Evolutionary conservation across 129 eudicot genomes (phyloP), one percentile per base, ranked within the genome.

Genomic region (Chrysanthemum lavandulifolium): DNA sequence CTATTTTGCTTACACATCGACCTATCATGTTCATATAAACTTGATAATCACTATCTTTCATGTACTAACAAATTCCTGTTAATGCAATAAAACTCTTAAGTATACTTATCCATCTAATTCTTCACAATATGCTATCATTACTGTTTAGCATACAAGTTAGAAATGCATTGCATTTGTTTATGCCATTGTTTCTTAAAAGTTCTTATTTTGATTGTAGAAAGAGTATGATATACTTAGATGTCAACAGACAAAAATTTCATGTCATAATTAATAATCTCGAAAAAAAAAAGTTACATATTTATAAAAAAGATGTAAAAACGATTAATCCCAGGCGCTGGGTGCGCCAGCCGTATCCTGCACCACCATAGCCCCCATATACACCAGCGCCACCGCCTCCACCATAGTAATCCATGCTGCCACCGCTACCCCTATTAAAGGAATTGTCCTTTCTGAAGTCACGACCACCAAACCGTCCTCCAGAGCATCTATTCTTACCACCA

Each of bases 301-400:
- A 65, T 16, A 25, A 2, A 45, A 19, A 43, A 72, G 52, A 23
- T 13, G 13, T 36, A 13, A 21, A 10, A 15, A 13, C 11, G 2
- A 51, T 47, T 70, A 79, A 73, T 79, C 83, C 83, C 83, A 79
- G 27, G 83, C 83, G 73, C 83, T 79, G 33, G 83, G 83, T 31
- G 83, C 83, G 45, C 83, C 83, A 18, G 79, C 69, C 33, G 62
- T 65, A 74, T 15, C 73, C 68, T 14, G 73, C 68, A 36, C 76
- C 76, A 19, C 77, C 80, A 66, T 65, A 65, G 14, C 68, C 73
- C 5, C 73, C 72, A 56, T 72, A 71, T 23, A 66, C 77, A 8
- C 80, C 59, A n/a, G 67, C 51, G 0, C 74, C 61, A 3, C 80
- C 49, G 4, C 71, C 72, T 54, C 78, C 79, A 9, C 78, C 74